These are phyloP conservation scores for Cutaneotrichosporon curvatum DNA, from an alignment of 1,284 basidiomycete species.

Conservation along the genomic window DNA sequence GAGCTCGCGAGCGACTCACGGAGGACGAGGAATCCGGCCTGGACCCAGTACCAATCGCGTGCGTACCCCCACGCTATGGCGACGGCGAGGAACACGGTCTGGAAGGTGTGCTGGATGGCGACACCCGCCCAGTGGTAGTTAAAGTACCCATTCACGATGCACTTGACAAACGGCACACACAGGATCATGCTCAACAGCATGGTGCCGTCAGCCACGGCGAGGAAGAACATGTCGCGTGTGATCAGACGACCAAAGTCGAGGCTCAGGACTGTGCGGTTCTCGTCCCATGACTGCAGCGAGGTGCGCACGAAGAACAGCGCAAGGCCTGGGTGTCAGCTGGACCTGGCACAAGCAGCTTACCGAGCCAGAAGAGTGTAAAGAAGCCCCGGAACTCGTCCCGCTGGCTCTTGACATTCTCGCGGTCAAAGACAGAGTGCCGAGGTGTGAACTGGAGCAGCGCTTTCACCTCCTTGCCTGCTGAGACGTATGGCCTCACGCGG, in stretches of 20 bases:
- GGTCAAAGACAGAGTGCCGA: conserved; percentile 75
- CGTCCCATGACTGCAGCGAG: conserved; percentile 66
- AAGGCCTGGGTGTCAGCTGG: conserved; percentile 52
- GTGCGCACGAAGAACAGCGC: conserved; percentile 72
- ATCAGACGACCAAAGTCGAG: conserved; percentile 80
- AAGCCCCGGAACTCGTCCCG: conserved; percentile 87
- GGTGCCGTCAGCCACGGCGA: conserved; percentile 76
- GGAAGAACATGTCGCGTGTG: conserved; percentile 71
- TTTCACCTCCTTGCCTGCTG: conserved; percentile 38
- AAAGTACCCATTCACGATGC: conserved; percentile 68
- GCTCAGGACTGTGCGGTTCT: conserved; percentile 69
- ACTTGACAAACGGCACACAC: conserved; percentile 72
- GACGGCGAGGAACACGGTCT: conserved; percentile 60
- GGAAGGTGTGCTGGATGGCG: conserved; percentile 68
- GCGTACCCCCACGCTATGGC: conserved; percentile 53
- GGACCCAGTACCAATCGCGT: conserved; percentile 95
- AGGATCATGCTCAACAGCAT: conserved; percentile 70
- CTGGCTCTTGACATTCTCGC: conserved; percentile 61
- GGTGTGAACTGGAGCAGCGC: conserved; percentile 77
- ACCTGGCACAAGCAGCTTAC: conserved; percentile 24
- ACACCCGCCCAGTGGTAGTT: conserved; percentile 67
- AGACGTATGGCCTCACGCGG: conserved; percentile 38
- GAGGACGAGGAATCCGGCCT: conserved; percentile 90
- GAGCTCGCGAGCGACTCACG: too few relatives aligned
- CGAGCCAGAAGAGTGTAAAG: conserved; percentile 79